These are phyloP conservation scores for Blastocystis sp. DNA, from an alignment of 352 stramenopile genomes.

Conservation along the genomic window DNA sequence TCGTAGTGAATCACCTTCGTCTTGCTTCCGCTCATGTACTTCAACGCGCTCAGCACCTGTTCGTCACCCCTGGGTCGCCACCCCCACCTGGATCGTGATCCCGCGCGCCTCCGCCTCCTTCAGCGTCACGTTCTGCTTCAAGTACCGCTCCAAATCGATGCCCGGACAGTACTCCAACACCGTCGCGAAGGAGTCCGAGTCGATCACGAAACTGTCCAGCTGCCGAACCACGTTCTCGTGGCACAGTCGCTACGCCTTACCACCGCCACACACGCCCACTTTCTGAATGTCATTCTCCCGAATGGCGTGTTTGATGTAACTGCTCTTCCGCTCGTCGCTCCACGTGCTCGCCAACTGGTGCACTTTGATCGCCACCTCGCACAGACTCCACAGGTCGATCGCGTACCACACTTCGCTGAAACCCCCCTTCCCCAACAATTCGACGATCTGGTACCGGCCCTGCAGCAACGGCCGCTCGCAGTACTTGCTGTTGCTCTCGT, in stretches of 20 bases:
- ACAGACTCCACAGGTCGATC: slow-evolving; percentile 78
- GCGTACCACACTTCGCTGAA: slow-evolving; percentile 83
- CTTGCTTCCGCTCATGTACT: slow-evolving; percentile 46
- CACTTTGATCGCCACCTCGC: slow-evolving; percentile 85
- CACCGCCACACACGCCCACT: slow-evolving; percentile 60
- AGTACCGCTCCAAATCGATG: slow-evolving; percentile 80
- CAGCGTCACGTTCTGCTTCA: slow-evolving; percentile 79
- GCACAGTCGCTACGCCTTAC: slow-evolving; percentile 72
- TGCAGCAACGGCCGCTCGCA: slow-evolving; percentile 72
- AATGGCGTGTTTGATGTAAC: slow-evolving; percentile 87
- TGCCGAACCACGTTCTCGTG: slow-evolving; percentile 84
- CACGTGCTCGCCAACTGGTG: slow-evolving; percentile 84
- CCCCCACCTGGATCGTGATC: slow-evolving; percentile 80
- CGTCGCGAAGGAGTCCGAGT: slow-evolving; percentile 84
- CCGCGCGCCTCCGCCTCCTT: slow-evolving; percentile 80
- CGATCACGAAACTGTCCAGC: slow-evolving; percentile 88
- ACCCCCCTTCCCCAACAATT: slow-evolving; percentile 83
- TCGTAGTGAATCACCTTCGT: slow-evolving; percentile 86
- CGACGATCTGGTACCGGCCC: slow-evolving; percentile 80
- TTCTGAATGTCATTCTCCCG: slow-evolving; percentile 86
- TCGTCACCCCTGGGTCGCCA: slow-evolving; percentile 5
- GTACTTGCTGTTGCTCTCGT: slow-evolving; percentile 71
- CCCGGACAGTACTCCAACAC: slow-evolving; percentile 85
- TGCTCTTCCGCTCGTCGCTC: slow-evolving; percentile 83
- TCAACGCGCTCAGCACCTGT: slow-evolving; percentile 35